Base-by-base conservation (phyloP, 2,329 filamentous ascomycete genomes). In the Neurospora sp. region DNA sequence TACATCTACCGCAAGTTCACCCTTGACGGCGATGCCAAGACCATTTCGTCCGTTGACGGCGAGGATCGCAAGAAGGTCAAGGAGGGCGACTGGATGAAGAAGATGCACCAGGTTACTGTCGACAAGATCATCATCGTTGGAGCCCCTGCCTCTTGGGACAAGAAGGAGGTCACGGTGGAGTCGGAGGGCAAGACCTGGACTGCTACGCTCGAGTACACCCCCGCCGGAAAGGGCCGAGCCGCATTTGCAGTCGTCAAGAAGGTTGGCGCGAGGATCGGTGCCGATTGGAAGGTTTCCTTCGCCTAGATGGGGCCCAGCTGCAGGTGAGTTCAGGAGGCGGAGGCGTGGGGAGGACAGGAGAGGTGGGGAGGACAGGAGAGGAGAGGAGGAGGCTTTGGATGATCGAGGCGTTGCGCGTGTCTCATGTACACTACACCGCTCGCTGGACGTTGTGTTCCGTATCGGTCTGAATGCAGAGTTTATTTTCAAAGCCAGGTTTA, bases 101-200 rank as follows among this genome's bases (percentile, higher is more conserved):
- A 82, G 6, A 96, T 97, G 91, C 85, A 86, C 38, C 84, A 87
- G 65, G 93, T 98, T 3, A 83, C 86, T 8, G 88, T 98, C 1
- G 93, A 97, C 82, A 93, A 91, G 81, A 86, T 98, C 69, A 84
- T 98, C 66, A 76, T 99, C 67, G 88, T 98, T 23, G 92, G 92
- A 65, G 92, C 92, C 2, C 92, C 93, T 0, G 83, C 85, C 40
- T 81, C 82, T 23, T 97, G 93, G 94, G 82, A 81, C 67, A 90
- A 88, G 82, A 83, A 81, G 72, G 85, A 83, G 73, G 89, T 89
- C 1, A 85, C 79, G 76, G 85, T 87, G 68, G 82, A 83, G 77
- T 83, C 83, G 39, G 84, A 83, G 69, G 86, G 85, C 66, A 82
- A 83, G 76, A 84, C 79, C 8, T 85, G 85, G 77, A 85, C 85